These are phyloP conservation scores for Neoboletus magnificus DNA, from an alignment of 768 basidiomycete species.

Conservation along the genomic window DNA sequence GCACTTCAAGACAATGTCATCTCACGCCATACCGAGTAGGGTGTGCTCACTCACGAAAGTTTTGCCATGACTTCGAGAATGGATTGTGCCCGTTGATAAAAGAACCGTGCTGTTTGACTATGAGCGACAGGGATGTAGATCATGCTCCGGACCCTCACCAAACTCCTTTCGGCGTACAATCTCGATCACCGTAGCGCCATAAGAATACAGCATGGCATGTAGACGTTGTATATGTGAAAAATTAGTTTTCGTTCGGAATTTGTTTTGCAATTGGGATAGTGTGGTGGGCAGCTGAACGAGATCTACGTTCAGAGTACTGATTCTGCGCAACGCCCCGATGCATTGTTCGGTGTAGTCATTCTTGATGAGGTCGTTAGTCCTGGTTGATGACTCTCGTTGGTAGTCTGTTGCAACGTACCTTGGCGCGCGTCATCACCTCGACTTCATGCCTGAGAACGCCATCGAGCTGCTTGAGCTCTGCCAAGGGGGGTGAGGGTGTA, in stretches of 20 bases:
- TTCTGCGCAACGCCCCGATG: slow-evolving; percentile 64
- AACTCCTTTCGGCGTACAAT: slow-evolving; percentile 90
- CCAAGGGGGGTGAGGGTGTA: background rate
- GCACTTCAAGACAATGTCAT: slow-evolving; percentile 40
- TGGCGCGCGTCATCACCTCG: slow-evolving; percentile 50
- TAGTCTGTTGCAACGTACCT: slow-evolving; percentile 36
- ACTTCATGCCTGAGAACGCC: slow-evolving; percentile 59
- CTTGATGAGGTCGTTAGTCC: slow-evolving; percentile 37
- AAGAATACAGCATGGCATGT: slow-evolving; percentile 88
- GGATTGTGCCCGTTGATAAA: slow-evolving; percentile 74
- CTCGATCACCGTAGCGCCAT: slow-evolving; percentile 88
- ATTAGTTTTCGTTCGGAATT: slow-evolving; percentile 72
- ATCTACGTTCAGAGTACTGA: slow-evolving; percentile 78
- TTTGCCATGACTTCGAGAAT: slow-evolving; percentile 87
- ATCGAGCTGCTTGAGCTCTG: slow-evolving; percentile 67
- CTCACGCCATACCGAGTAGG: background rate
- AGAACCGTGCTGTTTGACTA: slow-evolving; percentile 57
- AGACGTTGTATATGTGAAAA: slow-evolving; percentile 90
- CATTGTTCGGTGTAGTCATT: slow-evolving; percentile 70
- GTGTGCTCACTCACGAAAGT: slow-evolving; percentile 60
- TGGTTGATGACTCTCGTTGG: background rate
- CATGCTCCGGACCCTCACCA: slow-evolving; percentile 43
- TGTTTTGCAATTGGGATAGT: slow-evolving; percentile 63
- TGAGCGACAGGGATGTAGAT: slow-evolving; percentile 2
- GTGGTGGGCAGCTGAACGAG: slow-evolving; percentile 69